Conservation (phyloP, 1,284 basidiomycete species). For the Sporisorium graminicola region DNA sequence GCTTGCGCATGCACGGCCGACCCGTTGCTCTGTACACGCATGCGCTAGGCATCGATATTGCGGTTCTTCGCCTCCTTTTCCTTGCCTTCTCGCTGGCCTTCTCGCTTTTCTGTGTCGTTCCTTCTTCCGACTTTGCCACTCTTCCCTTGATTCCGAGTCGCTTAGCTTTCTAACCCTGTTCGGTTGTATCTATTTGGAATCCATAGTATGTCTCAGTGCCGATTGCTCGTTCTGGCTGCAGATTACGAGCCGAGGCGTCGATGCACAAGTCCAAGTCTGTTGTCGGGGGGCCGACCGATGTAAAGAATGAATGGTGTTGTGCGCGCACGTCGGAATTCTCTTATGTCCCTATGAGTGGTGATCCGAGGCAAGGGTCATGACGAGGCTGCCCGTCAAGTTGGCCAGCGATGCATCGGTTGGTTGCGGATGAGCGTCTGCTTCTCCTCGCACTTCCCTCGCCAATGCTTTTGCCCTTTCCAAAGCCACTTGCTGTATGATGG, state of each 20-base stretch:
- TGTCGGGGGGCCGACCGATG: background rate
- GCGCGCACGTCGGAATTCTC: background rate
- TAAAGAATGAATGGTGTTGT: slow-evolving; percentile 3
- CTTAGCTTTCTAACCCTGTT: background rate
- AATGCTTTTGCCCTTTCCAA: slow-evolving; percentile 43
- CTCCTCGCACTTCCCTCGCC: slow-evolving; percentile 34
- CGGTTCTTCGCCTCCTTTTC: background rate
- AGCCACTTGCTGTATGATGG: slow-evolving; percentile 48
- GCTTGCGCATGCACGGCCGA: background rate
- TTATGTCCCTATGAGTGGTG: background rate
- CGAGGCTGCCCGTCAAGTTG: slow-evolving; percentile 22
- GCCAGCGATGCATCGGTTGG: slow-evolving; percentile 29
- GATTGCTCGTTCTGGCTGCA: background rate
- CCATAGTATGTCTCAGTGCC: background rate
- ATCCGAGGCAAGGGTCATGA: slow-evolving; percentile 9
- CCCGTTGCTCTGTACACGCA: background rate
- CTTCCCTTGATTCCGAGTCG: background rate
- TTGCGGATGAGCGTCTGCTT: slow-evolving; percentile 8
- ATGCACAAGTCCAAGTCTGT: background rate
- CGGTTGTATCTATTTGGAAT: slow-evolving; percentile 7
- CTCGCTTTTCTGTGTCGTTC: background rate
- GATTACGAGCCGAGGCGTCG: background rate
- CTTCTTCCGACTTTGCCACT: background rate
- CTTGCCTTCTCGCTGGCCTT: no score
- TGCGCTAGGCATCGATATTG: background rate